These are phyloP conservation scores for Pseudopyricularia cyperi DNA, from an alignment of 2,329 filamentous ascomycete species.

Conservation along the genomic window DNA sequence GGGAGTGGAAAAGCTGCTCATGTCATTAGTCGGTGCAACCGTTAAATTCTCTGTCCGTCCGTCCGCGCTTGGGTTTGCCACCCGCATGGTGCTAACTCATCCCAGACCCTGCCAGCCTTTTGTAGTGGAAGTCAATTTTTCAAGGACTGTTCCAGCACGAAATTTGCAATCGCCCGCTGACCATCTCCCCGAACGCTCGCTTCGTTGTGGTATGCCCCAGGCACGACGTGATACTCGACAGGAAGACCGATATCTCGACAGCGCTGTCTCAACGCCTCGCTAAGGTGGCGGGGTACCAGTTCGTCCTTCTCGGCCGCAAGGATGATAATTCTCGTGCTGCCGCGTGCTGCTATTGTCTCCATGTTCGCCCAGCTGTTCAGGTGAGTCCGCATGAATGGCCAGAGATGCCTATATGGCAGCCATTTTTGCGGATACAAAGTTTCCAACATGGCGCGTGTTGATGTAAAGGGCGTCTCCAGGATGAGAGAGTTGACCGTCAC, in stretches of 20 bases:
- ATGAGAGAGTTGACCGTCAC: constrained; percentile 35
- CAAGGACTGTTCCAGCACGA: constrained; percentile 17
- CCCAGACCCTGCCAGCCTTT: neutral
- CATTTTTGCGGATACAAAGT: constrained; percentile 67
- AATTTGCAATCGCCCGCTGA: constrained; percentile 28
- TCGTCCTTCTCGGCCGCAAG: constrained; percentile 46
- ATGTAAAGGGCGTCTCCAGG: constrained; percentile 66
- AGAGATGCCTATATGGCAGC: constrained; percentile 64
- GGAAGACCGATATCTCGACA: constrained; percentile 33
- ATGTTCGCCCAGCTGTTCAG: constrained; percentile 42
- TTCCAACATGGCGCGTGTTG: constrained; percentile 55
- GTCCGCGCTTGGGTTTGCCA: neutral
- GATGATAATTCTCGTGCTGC: constrained; percentile 29
- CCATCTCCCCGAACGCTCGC: constrained; percentile 33
- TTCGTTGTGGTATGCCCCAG: constrained; percentile 43
- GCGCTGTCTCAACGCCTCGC: constrained; percentile 27
- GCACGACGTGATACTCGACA: constrained; percentile 29
- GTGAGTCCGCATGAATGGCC: constrained; percentile 58
- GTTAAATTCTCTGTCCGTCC: neutral
- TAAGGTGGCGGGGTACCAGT: constrained; percentile 40
- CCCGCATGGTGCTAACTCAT: neutral
- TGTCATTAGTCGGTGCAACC: neutral
- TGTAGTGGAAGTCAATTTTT: neutral
- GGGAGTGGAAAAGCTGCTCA: neutral
- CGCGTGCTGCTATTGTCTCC: constrained; percentile 22